A percentile compares a stretch with the other conserved stretches of the same genome.
Evolutionary conservation across 1,139 yeast genomes (phyloP).

Genomic region (Yamadazyma dendronema): DNA sequence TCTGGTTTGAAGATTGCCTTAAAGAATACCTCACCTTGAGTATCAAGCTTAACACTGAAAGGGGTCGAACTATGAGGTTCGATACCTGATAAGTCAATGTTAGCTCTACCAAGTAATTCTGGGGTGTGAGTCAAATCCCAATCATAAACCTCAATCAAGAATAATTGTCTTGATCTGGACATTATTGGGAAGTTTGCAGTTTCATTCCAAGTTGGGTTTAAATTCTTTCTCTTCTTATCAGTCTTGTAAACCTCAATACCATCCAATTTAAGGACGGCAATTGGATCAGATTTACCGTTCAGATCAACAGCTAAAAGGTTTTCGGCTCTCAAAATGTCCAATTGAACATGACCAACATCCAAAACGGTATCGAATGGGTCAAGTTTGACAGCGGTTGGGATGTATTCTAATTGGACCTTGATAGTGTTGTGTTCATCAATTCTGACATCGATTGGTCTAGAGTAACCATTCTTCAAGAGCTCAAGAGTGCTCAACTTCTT

Average conservation of each 20-base stretch:
- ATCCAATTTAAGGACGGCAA: constrained; percentile 49
- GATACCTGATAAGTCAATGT: constrained; percentile 48
- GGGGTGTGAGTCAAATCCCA: constrained; percentile 78
- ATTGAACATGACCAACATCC: constrained; percentile 62
- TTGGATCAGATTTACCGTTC: constrained; percentile 78
- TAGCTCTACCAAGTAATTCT: constrained; percentile 54
- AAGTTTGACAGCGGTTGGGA: constrained; percentile 55
- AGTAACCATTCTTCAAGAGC: constrained; percentile 47
- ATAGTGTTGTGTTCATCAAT: constrained; percentile 45
- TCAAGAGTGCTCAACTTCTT: constrained; percentile 50
- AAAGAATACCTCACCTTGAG: constrained; percentile 59
- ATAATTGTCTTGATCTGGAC: constrained; percentile 56
- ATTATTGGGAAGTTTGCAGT: constrained; percentile 53
- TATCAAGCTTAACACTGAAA: constrained; percentile 50
- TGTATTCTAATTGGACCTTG: constrained; percentile 52
- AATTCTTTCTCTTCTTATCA: constrained; percentile 59
- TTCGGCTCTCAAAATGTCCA: constrained; percentile 57
- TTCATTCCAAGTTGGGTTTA: constrained; percentile 73
- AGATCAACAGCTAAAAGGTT: constrained; percentile 57
- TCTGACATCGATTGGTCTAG: constrained; percentile 44
- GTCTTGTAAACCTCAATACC: constrained; percentile 56
- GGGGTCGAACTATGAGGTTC: constrained; percentile 45
- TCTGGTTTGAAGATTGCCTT: constrained; percentile 61
- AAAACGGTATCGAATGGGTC: constrained; percentile 58
- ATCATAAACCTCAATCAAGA: constrained; percentile 56